Evolutionary conservation across 495 filamentous ascomycete genomes (phyloP).

Genomic region (Astrothelium subdiscretum): DNA sequence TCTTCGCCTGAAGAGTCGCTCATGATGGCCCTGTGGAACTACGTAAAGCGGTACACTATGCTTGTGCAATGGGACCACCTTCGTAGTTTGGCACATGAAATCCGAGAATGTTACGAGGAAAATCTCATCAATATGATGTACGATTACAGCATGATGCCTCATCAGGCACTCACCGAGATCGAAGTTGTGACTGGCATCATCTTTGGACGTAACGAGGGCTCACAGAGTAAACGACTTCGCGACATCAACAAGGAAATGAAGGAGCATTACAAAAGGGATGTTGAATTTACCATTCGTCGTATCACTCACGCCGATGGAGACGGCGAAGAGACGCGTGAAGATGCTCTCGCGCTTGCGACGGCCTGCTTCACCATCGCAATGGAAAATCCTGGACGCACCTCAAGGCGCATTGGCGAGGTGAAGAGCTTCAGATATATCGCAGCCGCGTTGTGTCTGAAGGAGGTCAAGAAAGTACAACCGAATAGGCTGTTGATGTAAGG

Average conservation of each 20-base stretch:
- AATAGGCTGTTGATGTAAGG: background rate
- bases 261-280: conserved; percentile 47
- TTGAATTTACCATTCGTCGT: conserved; percentile 32
- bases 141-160: conserved; percentile 45
- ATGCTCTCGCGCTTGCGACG: conserved; percentile 37
- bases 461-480: conserved; percentile 20
- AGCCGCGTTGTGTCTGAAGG: conserved; percentile 33
- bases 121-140: conserved; percentile 44
- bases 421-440: conserved; percentile 39
- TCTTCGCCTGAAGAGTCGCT: conserved; percentile 16
- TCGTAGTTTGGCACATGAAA: conserved; percentile 34
- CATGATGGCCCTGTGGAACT: conserved; percentile 36
- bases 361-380: conserved; percentile 38
- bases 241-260: conserved; percentile 50
- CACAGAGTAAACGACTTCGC: conserved; percentile 47
- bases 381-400: conserved; percentile 13
- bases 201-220: conserved; percentile 46
- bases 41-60: conserved; percentile 30
- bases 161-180: conserved; percentile 49
- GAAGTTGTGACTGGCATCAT: conserved; percentile 70
- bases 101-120: conserved; percentile 57
- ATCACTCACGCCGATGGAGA: conserved; percentile 34
- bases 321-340: conserved; percentile 17
- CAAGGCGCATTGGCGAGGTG: conserved; percentile 22
- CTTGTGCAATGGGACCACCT: conserved; percentile 28